Conservation (phyloP, 768 basidiomycete species). For the Xerocomus brunneocitrinus region DNA sequence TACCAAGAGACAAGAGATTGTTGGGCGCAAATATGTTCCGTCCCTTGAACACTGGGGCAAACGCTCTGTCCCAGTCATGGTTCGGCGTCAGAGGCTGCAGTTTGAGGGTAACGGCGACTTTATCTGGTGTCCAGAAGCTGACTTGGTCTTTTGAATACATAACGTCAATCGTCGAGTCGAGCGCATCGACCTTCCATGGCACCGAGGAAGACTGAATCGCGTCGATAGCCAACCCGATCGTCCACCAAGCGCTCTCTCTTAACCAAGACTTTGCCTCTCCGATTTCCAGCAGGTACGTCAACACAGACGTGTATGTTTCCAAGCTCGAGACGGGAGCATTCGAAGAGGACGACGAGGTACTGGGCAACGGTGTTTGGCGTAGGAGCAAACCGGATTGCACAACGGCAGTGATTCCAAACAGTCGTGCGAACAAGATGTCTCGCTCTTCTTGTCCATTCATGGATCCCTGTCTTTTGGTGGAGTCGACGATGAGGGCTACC, state of each 20-base stretch:
- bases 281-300: constrained; percentile 59
- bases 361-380: constrained; percentile 50
- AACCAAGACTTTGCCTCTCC: constrained; percentile 89
- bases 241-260: constrained; percentile 88
- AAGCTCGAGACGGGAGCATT: constrained; percentile 52
- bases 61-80: constrained; percentile 59
- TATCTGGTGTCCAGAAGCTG: constrained; percentile 79
- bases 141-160: constrained; percentile 38
- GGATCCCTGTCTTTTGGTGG: constrained; percentile 66
- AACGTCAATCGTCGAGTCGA: constrained; percentile 44
- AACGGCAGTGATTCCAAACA: constrained; percentile 85
- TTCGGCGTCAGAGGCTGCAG: constrained; percentile 59
- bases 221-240: constrained; percentile 60
- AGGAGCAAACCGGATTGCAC: constrained; percentile 82
- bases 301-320: constrained; percentile 52
- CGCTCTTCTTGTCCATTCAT: constrained; percentile 91
- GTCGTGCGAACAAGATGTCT: constrained; percentile 84
- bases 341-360: constrained; percentile 53
- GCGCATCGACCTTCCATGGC: constrained; percentile 66
- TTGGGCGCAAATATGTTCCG: constrained; percentile 58
- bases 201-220: constrained; percentile 53
- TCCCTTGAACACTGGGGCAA: constrained; percentile 75
- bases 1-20: constrained; percentile 73
- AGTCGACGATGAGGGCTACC: constrained; percentile 65
- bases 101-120: constrained; percentile 73